Percentiles rank a stretch among this genome's conserved stretches.
phyloP scores from a whole-genome alignment of 78 protist genomes.

The Isochrysis galbana region DNA sequence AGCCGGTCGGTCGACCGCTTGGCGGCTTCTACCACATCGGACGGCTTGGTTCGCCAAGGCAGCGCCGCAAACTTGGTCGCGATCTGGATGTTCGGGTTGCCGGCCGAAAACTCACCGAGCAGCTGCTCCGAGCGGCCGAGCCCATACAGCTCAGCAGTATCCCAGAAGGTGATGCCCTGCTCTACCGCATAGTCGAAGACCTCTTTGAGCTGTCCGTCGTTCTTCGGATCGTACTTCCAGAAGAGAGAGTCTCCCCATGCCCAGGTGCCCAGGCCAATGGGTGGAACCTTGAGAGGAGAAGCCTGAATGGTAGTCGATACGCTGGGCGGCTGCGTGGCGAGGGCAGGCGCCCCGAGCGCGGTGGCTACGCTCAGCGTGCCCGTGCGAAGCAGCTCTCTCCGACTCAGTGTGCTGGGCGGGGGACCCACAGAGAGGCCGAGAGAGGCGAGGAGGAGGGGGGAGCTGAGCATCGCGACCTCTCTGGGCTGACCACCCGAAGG shows the following conservation, averaged over 20 bases:
- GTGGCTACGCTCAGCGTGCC: no score
- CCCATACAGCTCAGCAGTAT: constrained; percentile 21
- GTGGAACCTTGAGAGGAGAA: not conserved
- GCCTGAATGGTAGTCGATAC: not conserved
- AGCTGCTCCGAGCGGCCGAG: not conserved
- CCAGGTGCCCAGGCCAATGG: constrained; percentile 10
- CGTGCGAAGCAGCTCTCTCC: no score
- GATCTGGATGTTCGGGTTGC: not conserved
- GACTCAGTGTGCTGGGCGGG: no score
- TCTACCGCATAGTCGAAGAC: not conserved
- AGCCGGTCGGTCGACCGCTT: constrained; percentile 4
- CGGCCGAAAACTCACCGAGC: not conserved
- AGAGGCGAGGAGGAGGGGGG: no score
- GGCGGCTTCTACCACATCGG: not conserved
- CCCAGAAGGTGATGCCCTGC: not conserved
- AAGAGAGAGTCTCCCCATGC: constrained; percentile 43
- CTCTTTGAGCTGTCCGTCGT: not conserved
- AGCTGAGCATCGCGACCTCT: no score
- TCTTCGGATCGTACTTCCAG: constrained; percentile 25
- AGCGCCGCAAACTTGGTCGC: constrained; percentile 46
- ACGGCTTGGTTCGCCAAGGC: not conserved
- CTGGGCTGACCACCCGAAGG: no score
- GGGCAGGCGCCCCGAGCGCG: no score
- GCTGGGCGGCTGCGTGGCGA: no score
- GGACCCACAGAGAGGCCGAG: no score